Evolutionary conservation across 2,329 filamentous ascomycete species (phyloP).

Genomic region (Aspergillus novoparasiticus): DNA sequence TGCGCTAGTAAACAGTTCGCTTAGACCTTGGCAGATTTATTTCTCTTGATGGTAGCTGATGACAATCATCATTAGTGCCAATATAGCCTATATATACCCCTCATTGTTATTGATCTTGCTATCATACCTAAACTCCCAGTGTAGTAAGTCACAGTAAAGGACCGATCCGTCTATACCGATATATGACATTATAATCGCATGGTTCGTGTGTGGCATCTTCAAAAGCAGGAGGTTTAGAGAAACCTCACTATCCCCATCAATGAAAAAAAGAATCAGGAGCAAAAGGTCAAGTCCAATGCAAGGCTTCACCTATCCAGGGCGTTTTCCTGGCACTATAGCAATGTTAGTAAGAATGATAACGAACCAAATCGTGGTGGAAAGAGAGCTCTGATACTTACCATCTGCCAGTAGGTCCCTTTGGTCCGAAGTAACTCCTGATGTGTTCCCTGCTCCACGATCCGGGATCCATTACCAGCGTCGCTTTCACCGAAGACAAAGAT

Average conservation of each 20-base stretch:
- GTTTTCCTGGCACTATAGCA: conserved; percentile 29
- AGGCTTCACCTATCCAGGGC: conserved; percentile 28
- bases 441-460: conserved; percentile 61
- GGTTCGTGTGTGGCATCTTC: too few relatives aligned
- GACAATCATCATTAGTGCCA: neutral
- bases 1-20: neutral
- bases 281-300: neutral
- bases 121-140: too few relatives aligned
- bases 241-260: too few relatives aligned
- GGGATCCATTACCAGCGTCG: conserved; percentile 31
- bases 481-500: conserved; percentile 77
- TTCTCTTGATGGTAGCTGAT: neutral
- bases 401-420: conserved; percentile 56
- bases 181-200: too few relatives aligned
- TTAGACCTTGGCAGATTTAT: neutral
- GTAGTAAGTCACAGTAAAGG: too few relatives aligned
- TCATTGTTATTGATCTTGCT: neutral
- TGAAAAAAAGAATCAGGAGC: neutral
- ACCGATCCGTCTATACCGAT: too few relatives aligned
- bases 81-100: neutral
- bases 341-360: conserved; percentile 5
- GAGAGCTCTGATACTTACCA: conserved; percentile 44
- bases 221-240: too few relatives aligned
- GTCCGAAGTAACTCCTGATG: conserved; percentile 59
- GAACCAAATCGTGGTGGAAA: neutral